Percentiles rank a stretch among this genome's conserved stretches.
Evolutionary conservation across 1,284 basidiomycete genomes (phyloP).

Genomic region (Inonotus obliquus): DNA sequence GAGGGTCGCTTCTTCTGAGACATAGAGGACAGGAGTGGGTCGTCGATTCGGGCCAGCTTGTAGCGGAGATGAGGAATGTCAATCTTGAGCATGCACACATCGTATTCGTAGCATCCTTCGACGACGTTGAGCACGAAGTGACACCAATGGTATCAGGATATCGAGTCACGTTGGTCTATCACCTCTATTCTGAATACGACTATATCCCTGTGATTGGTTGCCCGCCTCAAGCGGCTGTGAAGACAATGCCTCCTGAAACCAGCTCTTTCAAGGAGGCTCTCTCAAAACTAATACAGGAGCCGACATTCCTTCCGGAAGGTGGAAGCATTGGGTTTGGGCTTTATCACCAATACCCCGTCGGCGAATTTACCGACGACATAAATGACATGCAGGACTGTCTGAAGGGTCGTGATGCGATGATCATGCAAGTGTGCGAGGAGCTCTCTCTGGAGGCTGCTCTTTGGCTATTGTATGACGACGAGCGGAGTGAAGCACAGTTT

Average conservation of each 20-base stretch:
- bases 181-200: slow-evolving; percentile 26
- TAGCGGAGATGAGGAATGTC: background rate
- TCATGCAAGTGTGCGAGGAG: background rate
- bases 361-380: background rate
- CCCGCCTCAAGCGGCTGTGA: slow-evolving; percentile 1
- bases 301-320: slow-evolving; percentile 27
- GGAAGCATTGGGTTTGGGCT: slow-evolving; percentile 33
- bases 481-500: too few relatives aligned
- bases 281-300: slow-evolving; percentile 21
- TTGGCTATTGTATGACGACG: background rate
- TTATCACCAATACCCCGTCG: slow-evolving; percentile 28
- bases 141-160: slow-evolving; percentile 33
- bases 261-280: background rate
- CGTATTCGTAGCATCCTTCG: slow-evolving; percentile 23
- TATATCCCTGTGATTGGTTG: too few relatives aligned
- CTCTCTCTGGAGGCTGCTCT: background rate
- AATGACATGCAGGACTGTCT: slow-evolving; percentile 10
- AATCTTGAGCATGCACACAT: slow-evolving; percentile 1
- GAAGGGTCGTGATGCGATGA: slow-evolving; percentile 26
- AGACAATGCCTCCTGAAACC: slow-evolving; percentile 10
- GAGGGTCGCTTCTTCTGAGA: slow-evolving; percentile 13
- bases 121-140: slow-evolving; percentile 35
- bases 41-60: background rate
- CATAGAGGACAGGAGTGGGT: slow-evolving; percentile 2
- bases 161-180: slow-evolving; percentile 39